Conservation (phyloP, 1,284 basidiomycete species). For the Gomphus sp. region DNA sequence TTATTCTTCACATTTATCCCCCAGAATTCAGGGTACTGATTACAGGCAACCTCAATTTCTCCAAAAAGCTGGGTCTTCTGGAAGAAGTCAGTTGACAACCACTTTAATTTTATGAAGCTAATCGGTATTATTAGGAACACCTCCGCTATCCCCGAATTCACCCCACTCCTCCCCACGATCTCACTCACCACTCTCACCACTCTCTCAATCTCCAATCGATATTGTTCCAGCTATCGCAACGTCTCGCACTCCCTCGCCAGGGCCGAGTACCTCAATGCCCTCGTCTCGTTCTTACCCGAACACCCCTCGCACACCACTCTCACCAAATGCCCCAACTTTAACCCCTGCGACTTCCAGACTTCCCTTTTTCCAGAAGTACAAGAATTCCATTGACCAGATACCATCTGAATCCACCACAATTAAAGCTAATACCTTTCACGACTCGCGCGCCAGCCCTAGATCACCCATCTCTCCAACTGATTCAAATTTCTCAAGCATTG, state of each 20-base stretch:
- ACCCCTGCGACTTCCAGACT: constrained; percentile 21
- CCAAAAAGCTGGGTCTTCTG: constrained; percentile 32
- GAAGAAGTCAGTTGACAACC: constrained; percentile 27
- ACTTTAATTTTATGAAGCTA: constrained; percentile 9
- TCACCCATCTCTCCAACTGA: constrained; percentile 20
- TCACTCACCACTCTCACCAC: constrained; percentile 22
- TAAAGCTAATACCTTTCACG: constrained; percentile 7
- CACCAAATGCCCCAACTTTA: constrained; percentile 8
- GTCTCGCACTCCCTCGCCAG: constrained; percentile 10
- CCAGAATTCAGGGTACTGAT: constrained; percentile 27
- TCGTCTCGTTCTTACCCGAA: constrained; percentile 21
- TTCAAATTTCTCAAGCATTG: constrained; percentile 17
- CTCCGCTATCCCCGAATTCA: constrained; percentile 27
- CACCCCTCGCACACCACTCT: constrained; percentile 19
- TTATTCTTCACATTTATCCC: constrained; percentile 9
- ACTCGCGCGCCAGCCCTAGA: constrained; percentile 5
- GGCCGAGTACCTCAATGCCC: constrained; percentile 11
- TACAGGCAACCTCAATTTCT: constrained; percentile 41
- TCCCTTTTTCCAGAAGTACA: constrained; percentile 42
- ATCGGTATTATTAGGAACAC: constrained; percentile 17
- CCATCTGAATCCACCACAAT: constrained; percentile 6
- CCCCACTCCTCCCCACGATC: constrained; percentile 26
- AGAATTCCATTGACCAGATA: constrained; percentile 22
- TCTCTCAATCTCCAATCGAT: constrained; percentile 14
- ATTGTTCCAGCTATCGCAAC: constrained; percentile 11